phyloP scores from a whole-genome alignment of 768 basidiomycete genomes.

The Phylloporus arenicola region DNA sequence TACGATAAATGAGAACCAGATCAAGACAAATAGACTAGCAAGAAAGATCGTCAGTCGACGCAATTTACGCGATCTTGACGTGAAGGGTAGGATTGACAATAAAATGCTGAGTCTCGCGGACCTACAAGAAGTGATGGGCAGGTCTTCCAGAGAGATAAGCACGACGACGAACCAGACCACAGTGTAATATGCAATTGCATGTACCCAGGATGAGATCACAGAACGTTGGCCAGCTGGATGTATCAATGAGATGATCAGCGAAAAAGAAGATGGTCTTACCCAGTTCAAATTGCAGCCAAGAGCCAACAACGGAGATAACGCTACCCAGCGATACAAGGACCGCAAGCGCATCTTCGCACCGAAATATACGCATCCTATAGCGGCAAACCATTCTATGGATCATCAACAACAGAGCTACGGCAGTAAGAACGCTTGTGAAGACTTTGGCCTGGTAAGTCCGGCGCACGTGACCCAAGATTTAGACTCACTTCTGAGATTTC shows the following conservation, averaged over 20 bases:
- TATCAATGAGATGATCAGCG: neutral
- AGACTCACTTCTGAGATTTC: slow-evolving; percentile 11
- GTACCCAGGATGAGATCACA: slow-evolving; percentile 6
- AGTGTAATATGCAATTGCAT: slow-evolving; percentile 5
- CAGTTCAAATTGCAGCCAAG: slow-evolving; percentile 8
- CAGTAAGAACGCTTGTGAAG: slow-evolving; percentile 7
- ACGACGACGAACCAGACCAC: slow-evolving; percentile 12
- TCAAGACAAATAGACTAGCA: slow-evolving; percentile 8
- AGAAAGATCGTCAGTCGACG: slow-evolving; percentile 4
- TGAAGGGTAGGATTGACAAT: slow-evolving; percentile 10
- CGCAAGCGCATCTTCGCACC: slow-evolving; percentile 20
- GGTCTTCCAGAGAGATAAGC: neutral
- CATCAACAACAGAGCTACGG: slow-evolving; percentile 1
- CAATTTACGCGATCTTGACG: slow-evolving; percentile 4
- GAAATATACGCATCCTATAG: slow-evolving; percentile 1
- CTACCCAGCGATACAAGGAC: slow-evolving; percentile 1
- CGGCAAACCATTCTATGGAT: slow-evolving; percentile 1
- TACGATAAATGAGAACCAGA: slow-evolving; percentile 7
- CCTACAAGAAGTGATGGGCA: slow-evolving; percentile 4
- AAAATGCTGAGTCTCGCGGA: slow-evolving; percentile 12
- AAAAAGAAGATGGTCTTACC: neutral
- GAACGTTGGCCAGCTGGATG: slow-evolving; percentile 4
- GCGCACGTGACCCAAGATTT: neutral
- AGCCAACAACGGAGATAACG: slow-evolving; percentile 2
- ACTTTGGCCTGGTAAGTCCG: slow-evolving; percentile 2